Conservation (phyloP, 2,329 filamentous ascomycete genomes). For the Massarina eburnea region DNA sequence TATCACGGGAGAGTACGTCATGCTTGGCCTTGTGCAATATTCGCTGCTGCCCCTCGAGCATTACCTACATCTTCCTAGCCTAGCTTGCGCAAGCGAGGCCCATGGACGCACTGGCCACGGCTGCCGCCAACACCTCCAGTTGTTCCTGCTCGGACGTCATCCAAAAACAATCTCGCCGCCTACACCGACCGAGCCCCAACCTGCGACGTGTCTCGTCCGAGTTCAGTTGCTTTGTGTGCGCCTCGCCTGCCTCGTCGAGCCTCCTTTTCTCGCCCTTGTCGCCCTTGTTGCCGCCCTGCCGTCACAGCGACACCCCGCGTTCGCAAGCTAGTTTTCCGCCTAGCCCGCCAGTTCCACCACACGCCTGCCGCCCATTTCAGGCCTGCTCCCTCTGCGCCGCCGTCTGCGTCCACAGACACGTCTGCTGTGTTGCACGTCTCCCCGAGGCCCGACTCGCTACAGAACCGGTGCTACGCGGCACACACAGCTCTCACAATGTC, state of each 20-base stretch:
- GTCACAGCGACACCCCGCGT: constrained; percentile 28
- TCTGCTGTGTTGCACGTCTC: constrained; percentile 13
- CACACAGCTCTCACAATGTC: constrained; percentile 67
- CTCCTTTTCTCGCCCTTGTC: too few relatives aligned
- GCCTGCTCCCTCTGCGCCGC: constrained; percentile 15
- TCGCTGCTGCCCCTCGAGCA: not conserved
- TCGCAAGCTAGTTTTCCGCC: constrained; percentile 37
- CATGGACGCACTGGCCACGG: constrained; percentile 17
- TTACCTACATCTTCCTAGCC: not conserved
- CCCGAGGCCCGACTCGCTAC: constrained; percentile 9
- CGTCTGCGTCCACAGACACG: constrained; percentile 14
- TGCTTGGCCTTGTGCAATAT: not conserved
- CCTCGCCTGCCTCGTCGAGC: constrained; percentile 25
- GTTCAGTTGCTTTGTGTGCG: constrained; percentile 5
- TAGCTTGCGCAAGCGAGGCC: constrained; percentile 3
- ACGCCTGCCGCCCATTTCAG: constrained; percentile 26
- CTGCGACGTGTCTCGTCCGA: constrained; percentile 10
- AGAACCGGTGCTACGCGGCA: constrained; percentile 24
- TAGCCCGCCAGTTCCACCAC: constrained; percentile 37
- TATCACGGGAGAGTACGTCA: too few relatives aligned
- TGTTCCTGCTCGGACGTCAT: constrained; percentile 33
- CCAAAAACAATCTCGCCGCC: constrained; percentile 30
- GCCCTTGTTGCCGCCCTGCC: not conserved
- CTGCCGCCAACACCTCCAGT: constrained; percentile 13
- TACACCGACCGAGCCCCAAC: constrained; percentile 13